These are phyloP conservation scores for Hortiboletus rubellus DNA, from an alignment of 1,284 basidiomycete genomes.

Conservation along the genomic window DNA sequence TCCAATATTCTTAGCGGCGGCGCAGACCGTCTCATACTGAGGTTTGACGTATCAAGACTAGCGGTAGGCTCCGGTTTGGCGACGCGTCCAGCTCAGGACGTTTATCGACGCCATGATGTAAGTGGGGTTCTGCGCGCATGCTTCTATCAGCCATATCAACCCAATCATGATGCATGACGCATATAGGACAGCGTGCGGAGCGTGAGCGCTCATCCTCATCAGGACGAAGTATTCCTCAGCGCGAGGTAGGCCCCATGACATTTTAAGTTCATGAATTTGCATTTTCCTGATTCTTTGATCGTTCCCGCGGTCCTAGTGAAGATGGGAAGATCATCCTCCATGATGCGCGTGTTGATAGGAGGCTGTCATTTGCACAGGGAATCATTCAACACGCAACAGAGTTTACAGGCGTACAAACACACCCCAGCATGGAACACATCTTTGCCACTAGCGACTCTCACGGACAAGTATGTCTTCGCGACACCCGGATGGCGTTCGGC, in stretches of 20 bases:
- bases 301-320: constrained; percentile 44
- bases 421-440: constrained; percentile 62
- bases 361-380: constrained; percentile 43
- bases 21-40: constrained; percentile 55
- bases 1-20: constrained; percentile 51
- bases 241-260: constrained; percentile 48
- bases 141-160: constrained; percentile 16
- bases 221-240: constrained; percentile 66
- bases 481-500: constrained; percentile 75
- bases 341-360: constrained; percentile 46
- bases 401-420: constrained; percentile 61
- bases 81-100: constrained; percentile 15
- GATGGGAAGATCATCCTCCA: constrained; percentile 65
- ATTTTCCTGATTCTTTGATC: constrained; percentile 21
- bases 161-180: constrained; percentile 9
- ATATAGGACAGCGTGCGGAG: constrained; percentile 61
- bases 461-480: constrained; percentile 64
- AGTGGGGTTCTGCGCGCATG: constrained; percentile 10
- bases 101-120: constrained; percentile 37
- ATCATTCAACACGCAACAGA: constrained; percentile 53
- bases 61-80: constrained; percentile 9
- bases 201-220: constrained; percentile 59
- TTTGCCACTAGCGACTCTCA: constrained; percentile 63
- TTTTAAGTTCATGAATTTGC: constrained; percentile 31
- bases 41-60: constrained; percentile 51